Evolutionary conservation across 345 rosid species (phyloP).

Genomic region (Viola odorata): DNA sequence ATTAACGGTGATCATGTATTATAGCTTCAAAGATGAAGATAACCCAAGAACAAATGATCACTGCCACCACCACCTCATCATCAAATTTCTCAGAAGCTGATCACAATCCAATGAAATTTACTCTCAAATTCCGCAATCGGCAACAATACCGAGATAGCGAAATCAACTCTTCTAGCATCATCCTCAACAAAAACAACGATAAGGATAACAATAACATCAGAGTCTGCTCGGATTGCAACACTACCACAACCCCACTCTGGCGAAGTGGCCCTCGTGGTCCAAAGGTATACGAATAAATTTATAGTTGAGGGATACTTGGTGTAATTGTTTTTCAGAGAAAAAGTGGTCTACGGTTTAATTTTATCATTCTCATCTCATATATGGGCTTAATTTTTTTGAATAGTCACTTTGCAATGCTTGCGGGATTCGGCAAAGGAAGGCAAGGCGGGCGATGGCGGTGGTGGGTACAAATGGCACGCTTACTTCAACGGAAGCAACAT

Average conservation of each 20-base stretch:
- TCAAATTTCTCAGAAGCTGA: constrained; percentile 8
- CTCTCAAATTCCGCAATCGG: constrained; percentile 22
- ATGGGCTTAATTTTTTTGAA: not conserved
- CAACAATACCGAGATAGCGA: constrained; percentile 3
- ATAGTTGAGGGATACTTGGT: no score
- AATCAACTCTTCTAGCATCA: constrained; percentile 1
- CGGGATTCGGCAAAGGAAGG: constrained; percentile 89
- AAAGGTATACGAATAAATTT: constrained; percentile 29
- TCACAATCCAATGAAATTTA: constrained; percentile 2
- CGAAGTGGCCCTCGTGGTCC: constrained; percentile 67
- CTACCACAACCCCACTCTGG: constrained; percentile 68
- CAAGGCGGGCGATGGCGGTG: constrained; percentile 60
- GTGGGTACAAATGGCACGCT: constrained; percentile 13
- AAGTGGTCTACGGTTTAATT: not conserved
- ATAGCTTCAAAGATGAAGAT: constrained; percentile 38
- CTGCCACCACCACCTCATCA: not conserved
- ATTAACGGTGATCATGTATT: constrained; percentile 25
- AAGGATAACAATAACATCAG: constrained; percentile 19
- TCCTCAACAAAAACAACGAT: not conserved
- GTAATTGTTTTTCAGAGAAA: not conserved
- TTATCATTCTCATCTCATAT: no score
- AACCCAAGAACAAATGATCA: constrained; percentile 33
- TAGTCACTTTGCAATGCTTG: constrained; percentile 96
- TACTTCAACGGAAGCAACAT: not conserved
- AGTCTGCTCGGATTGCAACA: constrained; percentile 55